Base-by-base conservation (phyloP, 108 stramenopile species). In the Seminavis robusta region DNA sequence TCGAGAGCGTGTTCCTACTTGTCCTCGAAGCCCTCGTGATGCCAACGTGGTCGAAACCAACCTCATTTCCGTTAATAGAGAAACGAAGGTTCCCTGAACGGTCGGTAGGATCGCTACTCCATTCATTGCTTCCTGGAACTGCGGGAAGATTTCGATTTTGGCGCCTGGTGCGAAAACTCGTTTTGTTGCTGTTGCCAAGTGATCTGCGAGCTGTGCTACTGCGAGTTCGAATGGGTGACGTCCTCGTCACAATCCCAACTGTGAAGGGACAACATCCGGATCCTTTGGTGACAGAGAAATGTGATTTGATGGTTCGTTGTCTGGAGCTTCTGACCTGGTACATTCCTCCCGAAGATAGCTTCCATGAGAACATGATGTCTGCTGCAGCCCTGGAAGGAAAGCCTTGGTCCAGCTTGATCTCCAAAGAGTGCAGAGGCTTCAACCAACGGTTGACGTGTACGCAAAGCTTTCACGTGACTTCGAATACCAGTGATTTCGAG, bases 1-100 rank as follows among this genome's bases (percentile, higher is more conserved):
- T 71, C 4, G 69, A 81, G 44, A 59, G 29, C 25, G 37, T 62
- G 44, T 37, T 47, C 8, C 53, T 79, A 23, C 44, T 73, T 21
- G 40, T 68, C 5, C 46, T 79, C 16, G 60, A 70, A 30, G 71
- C 73, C 31, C 47, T 88, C 19, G 38, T 76, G 3, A 37, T 69
- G 55, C 78, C 80, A 13, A 48, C 53, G 23, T 56, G 51, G 65
- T 59, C 56, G 20, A 64, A 65, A 9, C 44, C 33, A 33, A 24
- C 3, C 7, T 37, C 20, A 46, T 44, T 48, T 36, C 49, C 26
- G 24, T 36, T 27, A 21, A 29, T 63, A 20, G 38, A 50, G 8
- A 43, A 48, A 26, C 20, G 23, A 26, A 2, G 50, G 20, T 69
- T 62, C 15, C 64, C 65, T 36, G 16, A 26, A 11, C 31, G 28